Percentiles rank a stretch among this genome's conserved stretches.
phyloP scores from a whole-genome alignment of 345 rosid genomes.

The Clausena lansium region DNA sequence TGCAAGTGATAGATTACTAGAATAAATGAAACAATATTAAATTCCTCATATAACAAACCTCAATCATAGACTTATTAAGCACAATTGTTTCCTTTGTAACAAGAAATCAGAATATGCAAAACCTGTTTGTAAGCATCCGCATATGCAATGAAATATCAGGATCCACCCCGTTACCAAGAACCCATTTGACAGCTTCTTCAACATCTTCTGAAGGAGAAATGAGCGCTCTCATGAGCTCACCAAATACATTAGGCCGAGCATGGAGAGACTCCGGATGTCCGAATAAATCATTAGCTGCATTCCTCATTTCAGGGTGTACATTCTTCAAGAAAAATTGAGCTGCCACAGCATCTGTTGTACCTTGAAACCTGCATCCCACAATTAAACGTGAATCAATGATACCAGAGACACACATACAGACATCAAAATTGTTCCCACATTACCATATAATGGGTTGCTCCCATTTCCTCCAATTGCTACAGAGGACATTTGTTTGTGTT shows the following conservation, averaged over 20 bases:
- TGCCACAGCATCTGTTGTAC: conserved; percentile 92
- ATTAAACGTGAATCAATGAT: conserved; percentile 5
- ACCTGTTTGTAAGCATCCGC: conserved; percentile 93
- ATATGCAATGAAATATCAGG: conserved; percentile 91
- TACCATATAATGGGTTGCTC: conserved; percentile 86
- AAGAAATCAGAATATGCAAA: conserved; percentile 4
- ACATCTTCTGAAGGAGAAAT: conserved; percentile 82
- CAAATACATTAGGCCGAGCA: conserved; percentile 77
- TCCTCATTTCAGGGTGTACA: conserved; percentile 75
- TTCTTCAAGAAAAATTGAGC: conserved; percentile 93
- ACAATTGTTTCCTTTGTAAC: background rate
- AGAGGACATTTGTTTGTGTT: conserved; percentile 63
- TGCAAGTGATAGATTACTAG: background rate
- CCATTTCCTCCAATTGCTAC: conserved; percentile 95
- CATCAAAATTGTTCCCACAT: conserved; percentile 16
- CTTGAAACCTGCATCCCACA: conserved; percentile 69
- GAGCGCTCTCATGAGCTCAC: conserved; percentile 83
- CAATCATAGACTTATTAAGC: background rate
- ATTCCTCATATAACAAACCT: background rate
- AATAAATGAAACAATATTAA: background rate
- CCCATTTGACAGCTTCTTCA: conserved; percentile 77
- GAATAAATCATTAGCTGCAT: conserved; percentile 65
- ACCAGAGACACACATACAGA: conserved; percentile 5
- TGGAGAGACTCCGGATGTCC: conserved; percentile 57
- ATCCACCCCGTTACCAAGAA: conserved; percentile 49